Evolutionary conservation across 2,329 filamentous ascomycete species (phyloP), one percentile per base, ranked within the genome.

Genomic region (Sporothrix globosa): DNA sequence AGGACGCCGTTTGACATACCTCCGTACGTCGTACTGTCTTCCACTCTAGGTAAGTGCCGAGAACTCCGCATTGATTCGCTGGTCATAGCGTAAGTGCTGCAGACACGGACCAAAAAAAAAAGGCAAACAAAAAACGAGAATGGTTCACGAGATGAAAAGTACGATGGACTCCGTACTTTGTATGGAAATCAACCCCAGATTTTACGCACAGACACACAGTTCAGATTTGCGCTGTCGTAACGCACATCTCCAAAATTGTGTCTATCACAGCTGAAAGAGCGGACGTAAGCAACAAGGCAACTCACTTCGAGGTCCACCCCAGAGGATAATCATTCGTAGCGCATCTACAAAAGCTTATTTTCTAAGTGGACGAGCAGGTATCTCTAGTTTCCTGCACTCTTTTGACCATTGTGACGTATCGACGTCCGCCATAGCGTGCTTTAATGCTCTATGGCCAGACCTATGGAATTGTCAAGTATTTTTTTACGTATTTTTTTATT

Each of bases 191-290:
- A 44, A 10, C 13, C 41, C 9, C 44, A 46, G 13, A 13, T 46
- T 5, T 46, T 46, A 30, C 44, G 41, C 41, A 46, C 44, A 46
- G 11, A 46, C 19, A 30, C 34, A 24, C 19, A 24, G 27, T 30
- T 30, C 27, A 4, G 27, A 30, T 30, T 30, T 30, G 27, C 27
- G 27, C 27, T 30, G 27, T 30, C 56, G 21, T 11, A 27, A 34
- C 27, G 19, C 9, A 44, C 2, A 41, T 60, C 56, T 39, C 17
- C 27, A 63, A 63, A 48, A 24, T 10, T 24, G n/a, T 19, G 41
- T 63, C 11, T 46, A 48, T 44, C 34, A 61, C 3, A 61, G 58
- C 39, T 61, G n/a, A 46, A 63, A 63, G 27, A 61, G 34, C 2
- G 34, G 4, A 14, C 10, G 34, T 44, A 24, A n/a, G 24, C 58